A percentile compares a stretch with the other conserved stretches of the same genome.
Conservation (phyloP, 2,329 filamentous ascomycete genomes). For the Neopestalotiopsis rosae region DNA sequence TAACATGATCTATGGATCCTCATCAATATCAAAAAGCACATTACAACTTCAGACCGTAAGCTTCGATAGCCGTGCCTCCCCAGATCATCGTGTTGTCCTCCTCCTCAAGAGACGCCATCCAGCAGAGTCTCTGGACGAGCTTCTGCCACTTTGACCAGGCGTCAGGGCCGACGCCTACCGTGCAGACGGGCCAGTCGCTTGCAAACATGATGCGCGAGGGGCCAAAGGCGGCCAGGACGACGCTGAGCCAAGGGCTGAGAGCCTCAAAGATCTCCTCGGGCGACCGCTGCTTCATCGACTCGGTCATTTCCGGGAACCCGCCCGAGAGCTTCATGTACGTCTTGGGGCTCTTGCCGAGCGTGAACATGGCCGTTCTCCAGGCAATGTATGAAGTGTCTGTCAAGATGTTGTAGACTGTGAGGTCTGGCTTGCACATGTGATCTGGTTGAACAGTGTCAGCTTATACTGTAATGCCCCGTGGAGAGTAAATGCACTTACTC, state of each 20-base stretch:
- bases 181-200: conserved; percentile 93
- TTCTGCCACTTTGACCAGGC: conserved; percentile 80
- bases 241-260: conserved; percentile 73
- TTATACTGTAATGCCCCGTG: conserved; percentile 16
- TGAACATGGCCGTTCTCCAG: conserved; percentile 73
- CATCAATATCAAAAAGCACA: background rate
- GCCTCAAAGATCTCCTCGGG: conserved; percentile 65
- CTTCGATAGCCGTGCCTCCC: conserved; percentile 72
- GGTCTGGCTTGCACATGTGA: conserved; percentile 88
- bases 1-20: background rate
- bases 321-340: conserved; percentile 96
- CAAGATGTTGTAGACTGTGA: conserved; percentile 64
- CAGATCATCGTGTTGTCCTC: conserved; percentile 72
- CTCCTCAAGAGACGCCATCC: conserved; percentile 63
- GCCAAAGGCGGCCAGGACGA: conserved; percentile 75
- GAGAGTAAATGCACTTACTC: conserved; percentile 55
- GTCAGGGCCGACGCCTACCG: conserved; percentile 56
- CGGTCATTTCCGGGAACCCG: conserved; percentile 78
- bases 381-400: conserved; percentile 64
- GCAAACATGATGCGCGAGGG: conserved; percentile 82
- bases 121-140: conserved; percentile 71
- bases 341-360: conserved; percentile 66
- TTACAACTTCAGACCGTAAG: conserved; percentile 61
- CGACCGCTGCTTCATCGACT: conserved; percentile 52
- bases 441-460: conserved; percentile 55